phyloP scores from a whole-genome alignment of 371 early-diverging fungal species.

The Rhizomucor pusillus region DNA sequence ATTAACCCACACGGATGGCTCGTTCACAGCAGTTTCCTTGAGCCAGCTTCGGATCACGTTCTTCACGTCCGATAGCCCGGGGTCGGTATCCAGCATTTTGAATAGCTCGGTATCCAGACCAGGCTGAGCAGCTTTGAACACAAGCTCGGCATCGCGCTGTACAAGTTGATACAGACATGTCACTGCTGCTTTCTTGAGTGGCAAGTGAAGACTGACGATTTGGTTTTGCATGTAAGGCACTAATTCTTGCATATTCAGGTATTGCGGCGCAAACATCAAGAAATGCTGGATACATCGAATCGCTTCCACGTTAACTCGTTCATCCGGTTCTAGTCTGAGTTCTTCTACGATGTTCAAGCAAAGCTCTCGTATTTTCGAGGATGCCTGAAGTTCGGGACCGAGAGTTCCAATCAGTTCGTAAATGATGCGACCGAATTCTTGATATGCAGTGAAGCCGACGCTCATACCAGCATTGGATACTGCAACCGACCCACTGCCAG shows the following conservation, averaged over 20 bases:
- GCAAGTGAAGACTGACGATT: constrained; percentile 63
- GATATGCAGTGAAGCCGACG: constrained; percentile 61
- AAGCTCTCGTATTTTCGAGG: constrained; percentile 69
- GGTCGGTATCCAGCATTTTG: constrained; percentile 79
- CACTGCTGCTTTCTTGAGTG: constrained; percentile 74
- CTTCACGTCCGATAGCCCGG: constrained; percentile 74
- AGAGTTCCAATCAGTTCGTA: constrained; percentile 86
- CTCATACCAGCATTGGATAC: constrained; percentile 62
- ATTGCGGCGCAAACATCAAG: constrained; percentile 83
- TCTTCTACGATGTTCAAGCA: constrained; percentile 78
- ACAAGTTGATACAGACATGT: constrained; percentile 87
- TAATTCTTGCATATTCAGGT: constrained; percentile 63
- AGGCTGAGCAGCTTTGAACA: constrained; percentile 64
- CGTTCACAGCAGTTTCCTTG: constrained; percentile 66
- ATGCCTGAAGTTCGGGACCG: constrained; percentile 88
- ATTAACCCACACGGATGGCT: constrained; percentile 84
- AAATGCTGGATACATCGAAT: constrained; percentile 88
- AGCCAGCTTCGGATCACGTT: constrained; percentile 77
- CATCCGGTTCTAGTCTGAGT: constrained; percentile 74
- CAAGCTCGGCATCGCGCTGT: constrained; percentile 73
- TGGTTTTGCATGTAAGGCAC: constrained; percentile 80
- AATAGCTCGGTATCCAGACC: constrained; percentile 83
- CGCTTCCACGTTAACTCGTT: constrained; percentile 81
- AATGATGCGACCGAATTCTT: constrained; percentile 84
- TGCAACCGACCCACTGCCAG: constrained; percentile 60